Evolutionary conservation across 306 rosid genomes (phyloP), one percentile per base, ranked within the genome.

Genomic region (Pyrus betulifolia): DNA sequence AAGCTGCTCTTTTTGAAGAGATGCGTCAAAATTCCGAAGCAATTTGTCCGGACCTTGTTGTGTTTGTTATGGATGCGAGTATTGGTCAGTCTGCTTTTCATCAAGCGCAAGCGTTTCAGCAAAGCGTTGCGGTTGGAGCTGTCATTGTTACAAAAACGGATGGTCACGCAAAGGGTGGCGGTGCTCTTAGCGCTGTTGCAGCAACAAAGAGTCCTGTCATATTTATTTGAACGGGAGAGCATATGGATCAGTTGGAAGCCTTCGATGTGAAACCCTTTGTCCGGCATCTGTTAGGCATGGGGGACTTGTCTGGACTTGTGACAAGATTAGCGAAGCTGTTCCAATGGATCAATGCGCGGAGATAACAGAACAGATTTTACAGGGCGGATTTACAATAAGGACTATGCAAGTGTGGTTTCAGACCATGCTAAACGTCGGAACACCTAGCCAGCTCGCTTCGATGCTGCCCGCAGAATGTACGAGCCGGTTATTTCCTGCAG

Each of bases 1-100:
- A 93, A 81, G 89, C 88, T 73, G 92, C 93, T 78, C 96, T 93
- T 79, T 93, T 87, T 85, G 98, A 93, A 84, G 98, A 93, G 84
- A 91, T 89, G 97, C 90, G 96, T 22, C 97, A 91, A 88, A 92
- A 91, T 86, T 86, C 97, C 13, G 93, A 89, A 88, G 96, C 98
- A 64, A 89, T 97, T 78, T 87, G 88, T 74, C 92, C 97, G 22
- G 98, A 93, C 76, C 91, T 93, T 82, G 93, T 93, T 49, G 85
- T 88, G 79, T 93, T 91, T 82, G 98, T 91, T 69, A 93, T 93
- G 95, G 98, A 93, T 76, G 88, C 93, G 82, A 91, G 91, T 83
- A 91, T 93, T 8, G 98, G 98, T 81, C 97, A 93, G 87, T 91
- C 97, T 49, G 93, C 98, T 5, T 91, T 93, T 85, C 97, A 89